phyloP scores from a whole-genome alignment of 352 stramenopile species.

The Globisporangium nodosum region DNA sequence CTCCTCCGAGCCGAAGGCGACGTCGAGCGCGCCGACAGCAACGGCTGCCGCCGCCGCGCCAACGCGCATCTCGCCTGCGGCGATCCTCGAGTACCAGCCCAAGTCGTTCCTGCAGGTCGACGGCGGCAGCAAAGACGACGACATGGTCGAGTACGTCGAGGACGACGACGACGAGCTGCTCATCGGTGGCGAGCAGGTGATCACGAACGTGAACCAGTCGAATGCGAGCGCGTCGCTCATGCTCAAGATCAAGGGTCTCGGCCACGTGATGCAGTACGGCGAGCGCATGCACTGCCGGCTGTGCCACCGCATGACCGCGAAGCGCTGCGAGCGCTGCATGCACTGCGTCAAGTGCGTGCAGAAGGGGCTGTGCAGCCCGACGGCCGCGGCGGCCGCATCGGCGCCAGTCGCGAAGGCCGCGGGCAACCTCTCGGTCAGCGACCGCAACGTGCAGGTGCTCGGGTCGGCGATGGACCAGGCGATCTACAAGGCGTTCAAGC shows the following conservation, averaged over 20 bases:
- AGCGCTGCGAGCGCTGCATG: conserved; percentile 61
- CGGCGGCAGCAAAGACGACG: conserved; percentile 35
- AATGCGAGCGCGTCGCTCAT: conserved; percentile 64
- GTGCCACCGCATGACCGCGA: conserved; percentile 72
- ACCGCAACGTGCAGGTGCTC: conserved; percentile 71
- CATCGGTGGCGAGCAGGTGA: conserved; percentile 47
- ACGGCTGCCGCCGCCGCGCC: conserved; percentile 10
- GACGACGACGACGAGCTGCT: conserved; percentile 63
- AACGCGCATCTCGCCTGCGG: conserved; percentile 21
- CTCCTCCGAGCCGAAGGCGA: conserved; percentile 7
- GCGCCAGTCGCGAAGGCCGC: conserved; percentile 2
- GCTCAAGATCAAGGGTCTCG: conserved; percentile 60
- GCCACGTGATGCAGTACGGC: conserved; percentile 70
- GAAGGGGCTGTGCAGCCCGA: conserved; percentile 50
- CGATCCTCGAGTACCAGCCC: conserved; percentile 66
- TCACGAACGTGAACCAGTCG: conserved; percentile 74
- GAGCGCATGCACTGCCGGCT: conserved; percentile 56
- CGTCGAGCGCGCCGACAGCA: conserved; percentile 1
- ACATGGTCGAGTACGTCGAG: conserved; percentile 54
- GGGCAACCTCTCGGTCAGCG: conserved; percentile 53
- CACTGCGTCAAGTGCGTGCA: conserved; percentile 73
- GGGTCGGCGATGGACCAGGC: conserved; percentile 79
- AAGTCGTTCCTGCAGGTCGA: conserved; percentile 70
- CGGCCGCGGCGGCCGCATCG: neutral
- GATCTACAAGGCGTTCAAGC: conserved; percentile 74